Evolutionary conservation across 208 protist species (phyloP).

Genomic region (Crithidia fasciculata): DNA sequence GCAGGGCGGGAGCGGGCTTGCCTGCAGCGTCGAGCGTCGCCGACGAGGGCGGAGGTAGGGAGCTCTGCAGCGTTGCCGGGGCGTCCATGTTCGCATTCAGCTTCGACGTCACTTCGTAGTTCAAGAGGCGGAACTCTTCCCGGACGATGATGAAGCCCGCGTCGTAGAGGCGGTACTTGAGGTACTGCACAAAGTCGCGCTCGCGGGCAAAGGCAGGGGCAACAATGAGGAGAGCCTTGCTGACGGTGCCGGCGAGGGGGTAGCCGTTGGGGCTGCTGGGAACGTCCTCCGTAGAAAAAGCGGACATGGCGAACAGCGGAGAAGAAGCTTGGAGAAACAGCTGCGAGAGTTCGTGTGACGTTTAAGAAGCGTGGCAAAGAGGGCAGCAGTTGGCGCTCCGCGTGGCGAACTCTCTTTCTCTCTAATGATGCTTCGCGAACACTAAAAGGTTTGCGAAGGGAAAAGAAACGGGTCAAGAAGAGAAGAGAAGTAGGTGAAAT

Average conservation of each 20-base stretch:
- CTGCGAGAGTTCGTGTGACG: too few species aligned
- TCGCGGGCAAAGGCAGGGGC: constrained; percentile 60
- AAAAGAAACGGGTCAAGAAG: too few species aligned
- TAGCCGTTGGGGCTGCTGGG: constrained; percentile 21
- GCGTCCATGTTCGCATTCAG: constrained; percentile 59
- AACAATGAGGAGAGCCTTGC: constrained; percentile 71
- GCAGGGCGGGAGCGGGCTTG: constrained; percentile 16
- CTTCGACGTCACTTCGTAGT: constrained; percentile 74
- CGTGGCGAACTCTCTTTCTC: too few species aligned
- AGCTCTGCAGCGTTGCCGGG: constrained; percentile 22
- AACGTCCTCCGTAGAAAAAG: constrained; percentile 8
- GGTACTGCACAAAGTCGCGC: constrained; percentile 69
- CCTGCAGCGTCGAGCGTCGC: constrained; percentile 7
- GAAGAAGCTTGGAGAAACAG: too few species aligned
- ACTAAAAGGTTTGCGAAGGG: too few species aligned
- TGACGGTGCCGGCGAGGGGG: constrained; percentile 66
- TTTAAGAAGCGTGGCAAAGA: too few species aligned
- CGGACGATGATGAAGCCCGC: constrained; percentile 85
- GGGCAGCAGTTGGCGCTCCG: too few species aligned
- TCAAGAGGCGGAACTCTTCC: constrained; percentile 80
- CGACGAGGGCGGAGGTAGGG: background rate
- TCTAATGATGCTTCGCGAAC: too few species aligned
- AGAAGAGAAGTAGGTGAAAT: too few species aligned
- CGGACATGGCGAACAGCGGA: background rate
- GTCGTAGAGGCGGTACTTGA: constrained; percentile 83